These are phyloP conservation scores for Lentithecium fluviatile DNA, from an alignment of 495 filamentous ascomycete species.

Conservation along the genomic window DNA sequence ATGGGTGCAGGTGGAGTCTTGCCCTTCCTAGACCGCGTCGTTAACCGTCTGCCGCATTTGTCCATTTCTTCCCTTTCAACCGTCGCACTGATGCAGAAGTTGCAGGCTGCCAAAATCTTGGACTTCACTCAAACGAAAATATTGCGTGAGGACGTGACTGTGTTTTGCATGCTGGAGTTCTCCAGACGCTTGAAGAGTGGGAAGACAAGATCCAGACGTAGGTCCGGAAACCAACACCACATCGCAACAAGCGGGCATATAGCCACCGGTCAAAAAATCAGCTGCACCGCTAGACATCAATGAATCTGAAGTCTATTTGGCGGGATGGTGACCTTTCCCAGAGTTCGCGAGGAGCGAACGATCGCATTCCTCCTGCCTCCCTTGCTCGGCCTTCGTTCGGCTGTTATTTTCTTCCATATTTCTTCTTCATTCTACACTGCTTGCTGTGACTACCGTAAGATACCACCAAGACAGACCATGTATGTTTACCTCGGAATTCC, in stretches of 20 bases:
- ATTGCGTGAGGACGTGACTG: too few relatives aligned
- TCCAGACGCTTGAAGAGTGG: too few relatives aligned
- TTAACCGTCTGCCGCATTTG: background rate
- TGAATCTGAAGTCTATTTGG: background rate
- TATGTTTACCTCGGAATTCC: conserved; percentile 22
- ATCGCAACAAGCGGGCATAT: too few relatives aligned
- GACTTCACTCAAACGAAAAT: too few relatives aligned
- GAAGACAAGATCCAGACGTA: too few relatives aligned
- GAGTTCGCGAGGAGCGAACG: background rate
- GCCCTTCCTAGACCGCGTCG: conserved; percentile 4
- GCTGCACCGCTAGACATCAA: background rate
- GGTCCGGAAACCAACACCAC: too few relatives aligned
- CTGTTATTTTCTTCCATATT: conserved; percentile 19
- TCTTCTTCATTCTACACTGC: conserved; percentile 26
- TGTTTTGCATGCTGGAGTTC: too few relatives aligned
- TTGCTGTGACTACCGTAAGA: conserved; percentile 32
- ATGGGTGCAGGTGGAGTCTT: background rate
- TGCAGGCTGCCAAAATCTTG: too few relatives aligned
- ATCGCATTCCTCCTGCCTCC: conserved; percentile 10
- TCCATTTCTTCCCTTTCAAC: background rate
- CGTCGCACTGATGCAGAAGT: conserved; percentile 11
- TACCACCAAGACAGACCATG: conserved; percentile 9
- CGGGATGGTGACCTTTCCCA: background rate
- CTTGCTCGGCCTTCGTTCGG: background rate
- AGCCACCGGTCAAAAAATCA: background rate